Evolutionary conservation across 805 yeast genomes (phyloP).

Genomic region (Pichia manshurica): DNA sequence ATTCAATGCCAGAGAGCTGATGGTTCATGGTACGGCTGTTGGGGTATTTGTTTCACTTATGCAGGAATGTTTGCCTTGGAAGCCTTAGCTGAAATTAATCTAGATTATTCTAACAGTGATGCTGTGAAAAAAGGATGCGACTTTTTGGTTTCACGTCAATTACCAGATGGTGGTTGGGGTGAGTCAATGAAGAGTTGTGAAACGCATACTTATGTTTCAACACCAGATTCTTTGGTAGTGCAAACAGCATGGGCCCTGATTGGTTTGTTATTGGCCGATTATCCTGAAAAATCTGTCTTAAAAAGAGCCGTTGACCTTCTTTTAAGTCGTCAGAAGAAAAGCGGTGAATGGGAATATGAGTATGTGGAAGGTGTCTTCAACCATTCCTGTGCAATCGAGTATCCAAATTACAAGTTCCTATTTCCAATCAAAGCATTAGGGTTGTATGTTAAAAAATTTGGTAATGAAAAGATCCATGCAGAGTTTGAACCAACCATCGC

Average conservation of each 20-base stretch:
- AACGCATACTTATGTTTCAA: slow-evolving; percentile 63
- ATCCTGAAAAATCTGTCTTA: slow-evolving; percentile 64
- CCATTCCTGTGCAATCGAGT: slow-evolving; percentile 87
- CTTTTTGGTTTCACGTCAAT: slow-evolving; percentile 68
- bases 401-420: slow-evolving; percentile 84
- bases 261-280: slow-evolving; percentile 72
- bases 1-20: slow-evolving; percentile 61
- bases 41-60: slow-evolving; percentile 96
- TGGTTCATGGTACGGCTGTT: slow-evolving; percentile 97
- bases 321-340: slow-evolving; percentile 56
- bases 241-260: slow-evolving; percentile 93
- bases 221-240: slow-evolving; percentile 58
- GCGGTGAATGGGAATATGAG: slow-evolving; percentile 85
- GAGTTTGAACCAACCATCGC: too few relatives aligned
- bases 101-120: slow-evolving; percentile 53
- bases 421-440: slow-evolving; percentile 94
- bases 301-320: slow-evolving; percentile 58
- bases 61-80: slow-evolving; percentile 98
- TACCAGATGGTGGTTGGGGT: slow-evolving; percentile 95
- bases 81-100: slow-evolving; percentile 70
- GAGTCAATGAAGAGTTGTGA: slow-evolving; percentile 91
- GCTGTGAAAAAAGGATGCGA: slow-evolving; percentile 76
- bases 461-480: slow-evolving; percentile 19
- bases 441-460: slow-evolving; percentile 37
- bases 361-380: slow-evolving; percentile 94